phyloP scores from a whole-genome alignment of 2,329 filamentous ascomycete species.

The Rhinocladiella similis region DNA sequence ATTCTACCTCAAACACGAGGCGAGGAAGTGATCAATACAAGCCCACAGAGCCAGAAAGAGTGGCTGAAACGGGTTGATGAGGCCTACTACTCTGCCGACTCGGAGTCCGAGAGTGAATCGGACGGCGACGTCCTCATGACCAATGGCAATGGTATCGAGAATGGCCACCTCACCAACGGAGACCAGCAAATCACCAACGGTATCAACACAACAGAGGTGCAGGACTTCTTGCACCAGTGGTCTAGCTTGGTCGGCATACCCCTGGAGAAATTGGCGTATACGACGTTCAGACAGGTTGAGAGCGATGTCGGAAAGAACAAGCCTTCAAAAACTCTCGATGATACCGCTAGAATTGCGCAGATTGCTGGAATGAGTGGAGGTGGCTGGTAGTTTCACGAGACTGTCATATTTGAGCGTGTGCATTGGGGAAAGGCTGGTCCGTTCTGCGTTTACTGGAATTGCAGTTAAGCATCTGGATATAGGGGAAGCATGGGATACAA shows the following conservation, averaged over 20 bases:
- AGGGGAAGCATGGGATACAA: too few relatives aligned
- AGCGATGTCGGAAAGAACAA: conserved; percentile 84
- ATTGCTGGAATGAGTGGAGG: conserved; percentile 89
- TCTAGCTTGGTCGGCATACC: conserved; percentile 67
- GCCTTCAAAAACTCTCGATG: conserved; percentile 52
- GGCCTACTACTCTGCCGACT: conserved; percentile 79
- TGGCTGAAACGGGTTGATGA: conserved; percentile 84
- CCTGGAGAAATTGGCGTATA: conserved; percentile 73
- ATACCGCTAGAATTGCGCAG: conserved; percentile 81
- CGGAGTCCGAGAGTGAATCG: conserved; percentile 39
- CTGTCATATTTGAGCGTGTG: too few relatives aligned
- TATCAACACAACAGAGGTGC: conserved; percentile 63
- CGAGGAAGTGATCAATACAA: conserved; percentile 26
- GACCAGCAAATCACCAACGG: conserved; percentile 54
- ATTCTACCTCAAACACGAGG: conserved; percentile 25
- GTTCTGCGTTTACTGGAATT: too few relatives aligned
- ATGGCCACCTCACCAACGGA: conserved; percentile 28
- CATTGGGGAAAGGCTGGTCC: too few relatives aligned
- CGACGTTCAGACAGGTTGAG: conserved; percentile 87
- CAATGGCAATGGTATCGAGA: conserved; percentile 32
- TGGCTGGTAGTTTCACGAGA: conserved; percentile 66
- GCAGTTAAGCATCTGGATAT: too few relatives aligned
- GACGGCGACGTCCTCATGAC: conserved; percentile 24
- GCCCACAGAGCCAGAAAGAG: conserved; percentile 75
- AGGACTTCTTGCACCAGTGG: conserved; percentile 75